A percentile compares a stretch with the other conserved stretches of the same genome.
Conservation (phyloP, 192 early-diverging fungal species). For the Coemansia sp. region DNA sequence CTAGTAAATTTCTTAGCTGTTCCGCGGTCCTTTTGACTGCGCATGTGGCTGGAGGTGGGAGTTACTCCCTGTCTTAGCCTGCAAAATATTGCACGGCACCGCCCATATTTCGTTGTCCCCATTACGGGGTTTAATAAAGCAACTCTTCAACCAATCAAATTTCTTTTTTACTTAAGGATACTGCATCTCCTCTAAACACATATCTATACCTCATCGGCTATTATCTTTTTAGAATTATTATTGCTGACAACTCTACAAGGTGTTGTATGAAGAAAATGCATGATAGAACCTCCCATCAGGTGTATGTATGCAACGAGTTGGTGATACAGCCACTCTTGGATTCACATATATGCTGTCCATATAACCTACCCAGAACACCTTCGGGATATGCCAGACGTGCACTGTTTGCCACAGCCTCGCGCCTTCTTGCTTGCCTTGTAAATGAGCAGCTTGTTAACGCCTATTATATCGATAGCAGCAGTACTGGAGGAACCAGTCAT, state of each 20-base stretch:
- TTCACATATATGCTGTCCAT: conserved; percentile 10
- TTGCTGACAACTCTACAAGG: neutral
- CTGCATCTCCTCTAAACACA: too few relatives aligned
- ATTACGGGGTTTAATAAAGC: too few relatives aligned
- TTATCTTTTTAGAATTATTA: neutral
- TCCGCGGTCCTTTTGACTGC: too few relatives aligned
- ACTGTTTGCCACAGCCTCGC: conserved; percentile 56
- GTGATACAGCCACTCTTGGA: conserved; percentile 14
- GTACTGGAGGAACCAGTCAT: conserved; percentile 12
- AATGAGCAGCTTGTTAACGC: conserved; percentile 57
- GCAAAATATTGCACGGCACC: too few relatives aligned
- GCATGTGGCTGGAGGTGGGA: too few relatives aligned
- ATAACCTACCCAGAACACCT: conserved; percentile 15
- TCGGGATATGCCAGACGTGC: conserved; percentile 36
- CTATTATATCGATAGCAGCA: conserved; percentile 38
- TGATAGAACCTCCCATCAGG: neutral
- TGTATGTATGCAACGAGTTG: conserved; percentile 2
- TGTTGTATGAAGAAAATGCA: neutral
- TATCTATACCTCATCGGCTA: neutral
- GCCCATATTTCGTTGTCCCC: too few relatives aligned
- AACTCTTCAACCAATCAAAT: too few relatives aligned
- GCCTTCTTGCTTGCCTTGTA: conserved; percentile 58
- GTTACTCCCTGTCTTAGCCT: too few relatives aligned
- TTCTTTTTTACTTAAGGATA: too few relatives aligned
- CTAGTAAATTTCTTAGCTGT: too few relatives aligned